Conservation (phyloP, 495 filamentous ascomycete species). For the Annulohypoxylon nitens region DNA sequence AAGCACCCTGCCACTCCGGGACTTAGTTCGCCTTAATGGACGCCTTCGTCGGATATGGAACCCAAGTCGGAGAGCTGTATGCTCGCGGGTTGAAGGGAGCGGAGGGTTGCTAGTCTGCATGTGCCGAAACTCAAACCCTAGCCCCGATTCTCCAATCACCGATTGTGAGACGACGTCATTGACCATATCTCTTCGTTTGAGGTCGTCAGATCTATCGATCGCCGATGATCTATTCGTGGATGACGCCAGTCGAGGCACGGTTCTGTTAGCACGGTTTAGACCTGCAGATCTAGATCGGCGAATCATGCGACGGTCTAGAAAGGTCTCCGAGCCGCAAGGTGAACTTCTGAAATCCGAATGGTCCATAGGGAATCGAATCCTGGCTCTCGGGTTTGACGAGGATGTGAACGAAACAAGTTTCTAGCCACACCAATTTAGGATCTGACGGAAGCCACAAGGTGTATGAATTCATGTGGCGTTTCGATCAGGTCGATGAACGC, state of each 20-base stretch:
- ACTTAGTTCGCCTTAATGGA: not conserved
- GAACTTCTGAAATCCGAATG: constrained; percentile 32
- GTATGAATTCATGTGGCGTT: constrained; percentile 46
- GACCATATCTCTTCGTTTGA: not conserved
- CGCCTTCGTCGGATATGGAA: too few species aligned
- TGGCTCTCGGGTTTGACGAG: constrained; percentile 24
- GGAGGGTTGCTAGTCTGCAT: too few species aligned
- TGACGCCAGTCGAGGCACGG: constrained; percentile 38
- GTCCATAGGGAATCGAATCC: constrained; percentile 15
- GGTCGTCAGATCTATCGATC: constrained; percentile 27
- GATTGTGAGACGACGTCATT: constrained; percentile 24
- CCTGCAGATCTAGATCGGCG: constrained; percentile 34
- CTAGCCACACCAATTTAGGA: constrained; percentile 45
- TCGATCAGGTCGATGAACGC: constrained; percentile 23
- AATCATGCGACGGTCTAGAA: constrained; percentile 33
- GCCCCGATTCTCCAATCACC: not conserved
- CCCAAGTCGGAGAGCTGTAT: too few species aligned
- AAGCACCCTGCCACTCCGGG: too few species aligned
- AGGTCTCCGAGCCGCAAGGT: constrained; percentile 29
- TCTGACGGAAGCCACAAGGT: constrained; percentile 41
- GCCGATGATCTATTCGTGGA: constrained; percentile 23
- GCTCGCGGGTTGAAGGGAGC: too few species aligned
- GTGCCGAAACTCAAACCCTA: not conserved
- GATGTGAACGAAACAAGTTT: constrained; percentile 45
- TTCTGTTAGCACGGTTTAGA: constrained; percentile 25